These are phyloP conservation scores for Lotus japonicus DNA, from an alignment of 306 rosid species.

Conservation along the genomic window DNA sequence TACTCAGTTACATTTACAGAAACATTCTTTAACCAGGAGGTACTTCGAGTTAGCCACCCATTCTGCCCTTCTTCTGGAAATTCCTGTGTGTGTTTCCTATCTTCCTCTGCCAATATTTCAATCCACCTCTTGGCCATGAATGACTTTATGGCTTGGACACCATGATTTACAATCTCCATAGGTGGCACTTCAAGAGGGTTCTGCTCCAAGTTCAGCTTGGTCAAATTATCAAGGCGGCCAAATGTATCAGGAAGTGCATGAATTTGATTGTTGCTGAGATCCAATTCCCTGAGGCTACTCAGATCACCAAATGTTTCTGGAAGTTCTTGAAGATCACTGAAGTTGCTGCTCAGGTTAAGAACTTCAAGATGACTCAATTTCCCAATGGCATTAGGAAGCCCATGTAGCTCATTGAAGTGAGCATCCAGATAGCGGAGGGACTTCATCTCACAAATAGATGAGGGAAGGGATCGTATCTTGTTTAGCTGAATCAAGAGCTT, in stretches of 20 bases:
- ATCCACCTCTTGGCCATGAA: slow-evolving; percentile 84
- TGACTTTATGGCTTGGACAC: slow-evolving; percentile 60
- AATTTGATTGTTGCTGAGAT: slow-evolving; percentile 93
- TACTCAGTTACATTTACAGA: slow-evolving; percentile 54
- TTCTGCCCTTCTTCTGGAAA: slow-evolving; percentile 39
- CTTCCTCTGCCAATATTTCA: slow-evolving; percentile 72
- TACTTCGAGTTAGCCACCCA: slow-evolving; percentile 84
- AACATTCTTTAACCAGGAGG: slow-evolving; percentile 75
- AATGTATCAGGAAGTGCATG: slow-evolving; percentile 79
- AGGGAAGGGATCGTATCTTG: slow-evolving; percentile 80
- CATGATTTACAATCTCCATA: slow-evolving; percentile 48
- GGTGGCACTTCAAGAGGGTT: slow-evolving; percentile 90
- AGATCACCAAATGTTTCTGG: slow-evolving; percentile 85
- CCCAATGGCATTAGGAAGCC: slow-evolving; percentile 81
- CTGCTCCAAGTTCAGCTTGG: slow-evolving; percentile 81
- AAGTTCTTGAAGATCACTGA: slow-evolving; percentile 70
- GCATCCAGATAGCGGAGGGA: slow-evolving; percentile 76
- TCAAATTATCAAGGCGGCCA: slow-evolving; percentile 75
- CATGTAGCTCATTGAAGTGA: slow-evolving; percentile 84
- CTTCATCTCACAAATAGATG: slow-evolving; percentile 79
- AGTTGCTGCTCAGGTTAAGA: slow-evolving; percentile 76
- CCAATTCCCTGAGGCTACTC: slow-evolving; percentile 75
- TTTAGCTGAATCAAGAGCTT: slow-evolving; percentile 65
- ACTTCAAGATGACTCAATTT: slow-evolving; percentile 49
- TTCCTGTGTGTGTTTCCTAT: slow-evolving; percentile 50